Percentiles rank a stretch among this genome's conserved stretches.
phyloP scores from a whole-genome alignment of 108 stramenopile species.

The Discostella stelligeroides region DNA sequence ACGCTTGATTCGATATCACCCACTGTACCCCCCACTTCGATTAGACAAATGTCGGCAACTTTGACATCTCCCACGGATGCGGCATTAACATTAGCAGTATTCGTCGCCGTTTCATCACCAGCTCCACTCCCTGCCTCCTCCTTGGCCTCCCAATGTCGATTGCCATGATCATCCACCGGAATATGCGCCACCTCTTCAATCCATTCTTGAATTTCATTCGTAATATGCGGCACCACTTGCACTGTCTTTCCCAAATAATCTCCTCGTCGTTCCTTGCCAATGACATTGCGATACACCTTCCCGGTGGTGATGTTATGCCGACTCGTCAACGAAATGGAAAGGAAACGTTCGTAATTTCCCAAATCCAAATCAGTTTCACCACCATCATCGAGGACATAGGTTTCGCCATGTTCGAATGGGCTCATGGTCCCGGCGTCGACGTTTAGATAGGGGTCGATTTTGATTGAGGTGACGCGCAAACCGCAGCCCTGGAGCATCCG shows the following conservation, averaged over 20 bases:
- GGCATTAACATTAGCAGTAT: not conserved
- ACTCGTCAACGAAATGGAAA: constrained; percentile 69
- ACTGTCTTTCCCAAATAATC: constrained; percentile 94
- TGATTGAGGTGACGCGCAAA: constrained; percentile 86
- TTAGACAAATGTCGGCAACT: constrained; percentile 95
- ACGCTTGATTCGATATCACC: constrained; percentile 96
- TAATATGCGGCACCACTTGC: constrained; percentile 92
- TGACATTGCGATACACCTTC: constrained; percentile 89
- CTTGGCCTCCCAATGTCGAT: constrained; percentile 41
- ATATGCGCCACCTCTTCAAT: constrained; percentile 84
- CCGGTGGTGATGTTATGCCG: constrained; percentile 94
- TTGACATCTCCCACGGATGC: constrained; percentile 46
- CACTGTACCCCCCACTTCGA: constrained; percentile 99
- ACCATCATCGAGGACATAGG: constrained; percentile 88
- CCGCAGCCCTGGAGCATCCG: constrained; percentile 85
- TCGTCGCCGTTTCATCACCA: constrained; percentile 2
- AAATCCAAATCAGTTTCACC: constrained; percentile 92
- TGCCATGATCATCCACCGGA: constrained; percentile 59
- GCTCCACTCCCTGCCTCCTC: not conserved
- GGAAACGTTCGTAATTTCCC: constrained; percentile 93
- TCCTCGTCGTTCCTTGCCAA: constrained; percentile 78
- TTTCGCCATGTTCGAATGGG: constrained; percentile 87
- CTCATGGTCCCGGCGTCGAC: constrained; percentile 91
- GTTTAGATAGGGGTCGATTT: constrained; percentile 93
- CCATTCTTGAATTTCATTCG: constrained; percentile 90